These are phyloP conservation scores for Chaetomium globosum DNA, from an alignment of 2,329 filamentous ascomycete species.

Conservation along the genomic window DNA sequence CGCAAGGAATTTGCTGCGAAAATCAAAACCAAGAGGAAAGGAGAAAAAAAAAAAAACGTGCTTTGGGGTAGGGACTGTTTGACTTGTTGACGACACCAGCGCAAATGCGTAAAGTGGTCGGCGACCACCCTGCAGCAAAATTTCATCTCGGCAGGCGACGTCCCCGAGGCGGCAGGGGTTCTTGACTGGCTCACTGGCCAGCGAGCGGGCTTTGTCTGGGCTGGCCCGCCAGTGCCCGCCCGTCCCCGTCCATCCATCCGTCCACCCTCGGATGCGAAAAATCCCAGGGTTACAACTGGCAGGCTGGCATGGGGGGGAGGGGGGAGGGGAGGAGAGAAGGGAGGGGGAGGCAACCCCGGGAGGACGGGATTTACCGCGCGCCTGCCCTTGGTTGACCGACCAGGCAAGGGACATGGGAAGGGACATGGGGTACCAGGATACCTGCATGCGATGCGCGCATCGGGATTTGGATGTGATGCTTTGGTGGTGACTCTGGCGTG, in stretches of 20 bases:
- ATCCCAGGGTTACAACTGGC: background rate
- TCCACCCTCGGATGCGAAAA: background rate
- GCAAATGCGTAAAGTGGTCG: slow-evolving; percentile 19
- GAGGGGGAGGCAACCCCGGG: too few relatives aligned
- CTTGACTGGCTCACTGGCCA: slow-evolving; percentile 11
- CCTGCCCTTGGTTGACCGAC: background rate
- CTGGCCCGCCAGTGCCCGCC: background rate
- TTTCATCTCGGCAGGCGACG: slow-evolving; percentile 26
- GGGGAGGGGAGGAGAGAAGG: too few relatives aligned
- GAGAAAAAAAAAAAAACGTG: background rate
- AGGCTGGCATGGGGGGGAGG: background rate
- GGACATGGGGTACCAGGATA: background rate
- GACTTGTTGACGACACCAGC: background rate
- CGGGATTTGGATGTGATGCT: background rate
- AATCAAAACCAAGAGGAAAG: too few relatives aligned
- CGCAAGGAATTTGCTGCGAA: background rate
- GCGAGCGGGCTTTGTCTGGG: background rate
- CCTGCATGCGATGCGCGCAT: slow-evolving; percentile 7
- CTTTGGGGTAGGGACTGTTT: background rate
- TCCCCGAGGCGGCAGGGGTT: slow-evolving; percentile 21
- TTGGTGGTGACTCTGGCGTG: too few relatives aligned
- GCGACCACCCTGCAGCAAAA: slow-evolving; percentile 24
- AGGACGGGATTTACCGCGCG: slow-evolving; percentile 19
- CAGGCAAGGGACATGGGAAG: background rate
- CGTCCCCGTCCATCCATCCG: too few relatives aligned